These are phyloP conservation scores for Trichoderma harzianum DNA, from an alignment of 2,329 filamentous ascomycete genomes.

Conservation along the genomic window DNA sequence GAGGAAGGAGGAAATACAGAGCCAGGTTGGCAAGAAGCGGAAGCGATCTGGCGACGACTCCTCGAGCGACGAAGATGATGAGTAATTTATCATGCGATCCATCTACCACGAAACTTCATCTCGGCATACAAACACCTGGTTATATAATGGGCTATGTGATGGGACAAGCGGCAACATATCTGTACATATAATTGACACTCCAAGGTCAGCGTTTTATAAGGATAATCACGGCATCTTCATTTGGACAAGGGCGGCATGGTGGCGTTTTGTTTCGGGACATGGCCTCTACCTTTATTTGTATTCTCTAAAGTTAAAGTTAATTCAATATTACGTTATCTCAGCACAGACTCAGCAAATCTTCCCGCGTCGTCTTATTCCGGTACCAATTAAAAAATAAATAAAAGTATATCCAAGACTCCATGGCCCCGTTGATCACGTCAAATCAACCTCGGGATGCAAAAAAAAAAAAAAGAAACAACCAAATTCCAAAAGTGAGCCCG, in stretches of 20 bases:
- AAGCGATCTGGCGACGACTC: conserved; percentile 33
- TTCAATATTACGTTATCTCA: neutral
- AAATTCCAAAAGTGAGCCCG: too few relatives aligned
- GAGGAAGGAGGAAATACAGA: conserved; percentile 49
- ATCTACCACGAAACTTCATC: neutral
- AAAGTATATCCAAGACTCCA: neutral
- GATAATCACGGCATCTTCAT: neutral
- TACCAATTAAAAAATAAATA: too few relatives aligned
- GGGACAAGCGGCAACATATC: neutral
- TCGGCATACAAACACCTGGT: neutral
- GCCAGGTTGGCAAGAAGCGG: conserved; percentile 29
- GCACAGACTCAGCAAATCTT: neutral
- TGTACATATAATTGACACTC: neutral
- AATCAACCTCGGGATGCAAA: neutral
- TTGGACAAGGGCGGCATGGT: neutral
- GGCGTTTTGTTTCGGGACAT: neutral
- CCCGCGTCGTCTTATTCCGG: neutral
- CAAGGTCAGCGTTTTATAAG: neutral
- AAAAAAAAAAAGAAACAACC: neutral
- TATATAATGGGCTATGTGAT: neutral
- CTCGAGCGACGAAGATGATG: conserved; percentile 31
- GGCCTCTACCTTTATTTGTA: neutral
- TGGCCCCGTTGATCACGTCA: neutral
- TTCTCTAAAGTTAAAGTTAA: neutral
- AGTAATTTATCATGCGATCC: neutral